Conservation (phyloP, 2,329 filamentous ascomycete species). For the Colletotrichum orchidophilum region DNA sequence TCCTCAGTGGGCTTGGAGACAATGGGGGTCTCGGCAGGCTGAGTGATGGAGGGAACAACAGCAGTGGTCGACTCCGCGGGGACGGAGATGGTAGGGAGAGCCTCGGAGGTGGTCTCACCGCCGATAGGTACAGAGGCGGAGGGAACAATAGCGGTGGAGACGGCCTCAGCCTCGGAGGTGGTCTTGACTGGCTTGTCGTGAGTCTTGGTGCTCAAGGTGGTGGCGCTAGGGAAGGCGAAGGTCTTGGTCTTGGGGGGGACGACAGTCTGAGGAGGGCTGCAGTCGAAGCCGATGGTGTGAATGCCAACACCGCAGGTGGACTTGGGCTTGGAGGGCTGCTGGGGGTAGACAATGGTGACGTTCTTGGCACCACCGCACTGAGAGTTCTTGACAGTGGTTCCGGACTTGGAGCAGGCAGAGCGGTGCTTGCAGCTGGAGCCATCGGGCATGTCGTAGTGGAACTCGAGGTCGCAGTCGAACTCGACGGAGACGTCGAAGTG, state of each 20-base stretch:
- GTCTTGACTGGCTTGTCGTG: slow-evolving; percentile 34
- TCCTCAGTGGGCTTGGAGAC: slow-evolving; percentile 11
- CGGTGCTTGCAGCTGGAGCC: slow-evolving; percentile 84
- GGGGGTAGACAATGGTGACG: slow-evolving; percentile 74
- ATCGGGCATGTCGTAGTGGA: slow-evolving; percentile 88
- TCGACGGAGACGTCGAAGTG: slow-evolving; percentile 78
- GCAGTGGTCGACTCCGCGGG: slow-evolving; percentile 32
- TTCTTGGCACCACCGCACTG: slow-evolving; percentile 93
- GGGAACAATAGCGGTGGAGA: slow-evolving; percentile 35
- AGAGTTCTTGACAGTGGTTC: slow-evolving; percentile 79
- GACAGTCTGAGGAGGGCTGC: slow-evolving; percentile 46
- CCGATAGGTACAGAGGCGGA: slow-evolving; percentile 6
- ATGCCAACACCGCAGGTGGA: slow-evolving; percentile 76
- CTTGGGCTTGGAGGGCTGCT: slow-evolving; percentile 66
- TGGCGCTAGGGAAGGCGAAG: slow-evolving; percentile 20
- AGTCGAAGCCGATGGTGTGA: slow-evolving; percentile 81
- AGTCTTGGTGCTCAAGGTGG: slow-evolving; percentile 29
- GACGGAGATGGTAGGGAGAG: slow-evolving; percentile 16
- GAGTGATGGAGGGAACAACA: slow-evolving; percentile 24
- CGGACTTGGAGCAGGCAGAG: slow-evolving; percentile 71
- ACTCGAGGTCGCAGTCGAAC: slow-evolving; percentile 81
- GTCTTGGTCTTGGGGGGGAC: slow-evolving; percentile 29
- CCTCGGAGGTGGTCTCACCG: slow-evolving; percentile 10
- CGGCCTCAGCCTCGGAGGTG: slow-evolving; percentile 29
- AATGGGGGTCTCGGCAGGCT: slow-evolving; percentile 12